Evolutionary conservation across 1,284 basidiomycete species (phyloP), one percentile per base, ranked within the genome.

Genomic region (Cerioporus squamosus): DNA sequence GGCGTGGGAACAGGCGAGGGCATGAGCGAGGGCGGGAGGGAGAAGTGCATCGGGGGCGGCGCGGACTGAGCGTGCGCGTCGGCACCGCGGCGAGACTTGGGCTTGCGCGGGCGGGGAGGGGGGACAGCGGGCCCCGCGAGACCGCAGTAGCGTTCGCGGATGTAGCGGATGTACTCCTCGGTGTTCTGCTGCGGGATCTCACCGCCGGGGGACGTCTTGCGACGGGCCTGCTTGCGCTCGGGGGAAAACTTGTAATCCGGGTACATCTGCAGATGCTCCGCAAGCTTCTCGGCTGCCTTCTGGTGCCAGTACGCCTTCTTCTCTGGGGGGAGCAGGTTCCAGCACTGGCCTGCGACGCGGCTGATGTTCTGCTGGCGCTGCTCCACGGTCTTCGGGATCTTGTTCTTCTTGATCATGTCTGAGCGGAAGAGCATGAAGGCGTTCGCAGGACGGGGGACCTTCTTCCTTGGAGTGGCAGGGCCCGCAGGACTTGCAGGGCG

Each of bases 391-490:
- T 66, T 57, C 2, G 78, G 77, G 23, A 81, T 74, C 15, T 60
- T 39, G 18, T 56, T 50, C 1, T 68, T 72, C 65, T 83, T 84
- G 36, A 92, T 77, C 45, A 90, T 83, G 64, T 90, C 82, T 15
- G 90, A 90, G 48, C 93, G 86, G 72, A 87, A 95, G 55, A 95
- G 78, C 72, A 94, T 90, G 74, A 93, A 94, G 7, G 91, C 88
- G 69, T 94, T 94, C 18, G 88, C 81, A 1, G 91, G 88, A n/a
- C 92, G 83, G 52, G 88, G 85, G 61, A 90, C 39, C 50, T 49
- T 39, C 44, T 58, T 15, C 43, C 39, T 20, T 31, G 31, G 47
- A 59, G 57, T 44, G 14, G 51, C 53, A 10, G 8, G 33, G 33
- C 3, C 33, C 12, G 33, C 33, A 15, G 57, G 47, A 6, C 55